Conservation (phyloP, 2,329 filamentous ascomycete species). For the Monilinia laxa region DNA sequence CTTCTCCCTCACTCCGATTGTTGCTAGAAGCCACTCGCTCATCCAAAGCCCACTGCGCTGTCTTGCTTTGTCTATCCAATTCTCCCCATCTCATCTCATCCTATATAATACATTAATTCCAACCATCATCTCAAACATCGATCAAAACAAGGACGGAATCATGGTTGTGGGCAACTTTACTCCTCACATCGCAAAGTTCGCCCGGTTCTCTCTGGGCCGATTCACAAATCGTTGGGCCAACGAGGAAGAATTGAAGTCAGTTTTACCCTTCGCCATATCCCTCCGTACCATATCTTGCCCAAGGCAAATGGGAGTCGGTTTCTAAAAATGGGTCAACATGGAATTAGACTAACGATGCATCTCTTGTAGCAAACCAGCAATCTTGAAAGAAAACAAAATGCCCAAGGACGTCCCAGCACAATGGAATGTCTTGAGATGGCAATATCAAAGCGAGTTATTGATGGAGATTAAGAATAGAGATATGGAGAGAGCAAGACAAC, state of each 20-base stretch:
- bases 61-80: background rate
- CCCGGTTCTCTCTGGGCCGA: conserved; percentile 15
- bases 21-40: conserved; percentile 1
- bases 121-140: background rate
- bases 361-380: conserved; percentile 8
- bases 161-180: conserved; percentile 12
- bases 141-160: background rate
- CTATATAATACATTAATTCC: background rate
- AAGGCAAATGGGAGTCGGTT: background rate
- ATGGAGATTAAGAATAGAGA: conserved; percentile 18
- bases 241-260: conserved; percentile 23
- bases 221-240: conserved; percentile 21
- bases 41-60: conserved; percentile 5
- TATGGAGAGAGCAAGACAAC: background rate
- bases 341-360: background rate
- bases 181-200: conserved; percentile 17
- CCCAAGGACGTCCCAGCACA: conserved; percentile 19
- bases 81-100: background rate
- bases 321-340: background rate
- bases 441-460: conserved; percentile 19
- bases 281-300: background rate
- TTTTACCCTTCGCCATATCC: background rate
- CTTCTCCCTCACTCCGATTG: background rate
- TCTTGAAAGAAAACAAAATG: conserved; percentile 21
- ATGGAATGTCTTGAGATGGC: conserved; percentile 21